Evolutionary conservation across 331 rosid genomes (phyloP), one percentile per base, ranked within the genome.

Genomic region (Dryas integrifolia): DNA sequence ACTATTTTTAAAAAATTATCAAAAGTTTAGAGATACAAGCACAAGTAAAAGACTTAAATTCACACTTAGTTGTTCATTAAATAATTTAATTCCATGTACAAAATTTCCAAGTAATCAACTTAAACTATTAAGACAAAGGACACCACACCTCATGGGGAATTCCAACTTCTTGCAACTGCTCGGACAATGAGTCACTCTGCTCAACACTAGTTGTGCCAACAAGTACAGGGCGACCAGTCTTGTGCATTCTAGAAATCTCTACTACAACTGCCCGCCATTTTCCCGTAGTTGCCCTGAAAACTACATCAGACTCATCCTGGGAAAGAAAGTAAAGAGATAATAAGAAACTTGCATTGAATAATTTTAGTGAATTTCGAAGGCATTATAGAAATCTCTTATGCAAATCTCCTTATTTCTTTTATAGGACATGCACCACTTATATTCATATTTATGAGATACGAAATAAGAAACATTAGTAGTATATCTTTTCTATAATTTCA

Each of bases 151-250:
- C 96, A 50, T 94, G 98, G 1, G 86, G 90, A 75, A 94, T 88
- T 72, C 91, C 96, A 75, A 84, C 91, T 86, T 91, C 98, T 82
- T 84, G 82, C 85, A 94, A 85, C 77, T 86, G 91, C 76, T 86
- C 84, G 5, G 98, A 84, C 75, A 94, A 85, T 53, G 96, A 81
- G 84, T 94, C 98, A 67, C 98, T 94, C 84, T 91, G 97, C 79
- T 94, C 98, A 73, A 94, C 97, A 76, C 98, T 94, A 55, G 98
- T 94, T 40, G 98, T 94, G 81, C 98, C 97, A 66, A 94, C 98
- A 84, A 94, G 98, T 78, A 94, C 96, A n/a, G 98, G 96, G 67
- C 93, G 85, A 55, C 97, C 97, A 16, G 92, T 89, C 83, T 94
- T 94, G 81, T 94, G 80, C 92, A 94, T 89, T 87, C 98, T 91